phyloP scores from a whole-genome alignment of 805 yeast genomes.

The Cyberlindnera xylosilytica region DNA sequence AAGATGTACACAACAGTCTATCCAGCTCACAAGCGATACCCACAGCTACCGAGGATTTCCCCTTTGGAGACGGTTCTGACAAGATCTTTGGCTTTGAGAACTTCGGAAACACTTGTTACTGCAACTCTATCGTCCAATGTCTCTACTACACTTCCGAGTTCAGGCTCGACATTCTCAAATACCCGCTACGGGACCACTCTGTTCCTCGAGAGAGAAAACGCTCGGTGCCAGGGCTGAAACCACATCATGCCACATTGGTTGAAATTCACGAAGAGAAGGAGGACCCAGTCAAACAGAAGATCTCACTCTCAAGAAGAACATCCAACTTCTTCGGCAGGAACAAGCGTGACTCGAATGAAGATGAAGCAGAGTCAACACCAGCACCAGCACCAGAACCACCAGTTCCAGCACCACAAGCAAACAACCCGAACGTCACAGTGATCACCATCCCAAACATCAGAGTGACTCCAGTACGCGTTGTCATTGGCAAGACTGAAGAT shows the following conservation, averaged over 20 bases:
- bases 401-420: neutral
- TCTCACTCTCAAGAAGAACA: conserved; percentile 24
- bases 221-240: conserved; percentile 38
- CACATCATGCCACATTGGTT: conserved; percentile 33
- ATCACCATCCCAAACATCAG: conserved; percentile 22
- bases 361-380: conserved; percentile 5
- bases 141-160: conserved; percentile 72
- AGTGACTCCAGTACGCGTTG: conserved; percentile 7
- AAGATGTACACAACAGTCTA: neutral
- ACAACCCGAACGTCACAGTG: conserved; percentile 9
- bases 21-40: neutral
- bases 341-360: conserved; percentile 19
- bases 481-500: conserved; percentile 23
- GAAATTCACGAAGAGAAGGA: conserved; percentile 13
- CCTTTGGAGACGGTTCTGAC: conserved; percentile 65
- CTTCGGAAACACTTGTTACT: conserved; percentile 90
- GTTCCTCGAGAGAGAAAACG: conserved; percentile 35
- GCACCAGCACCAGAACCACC: conserved; percentile 3
- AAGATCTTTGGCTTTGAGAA: conserved; percentile 81
- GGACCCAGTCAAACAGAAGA: conserved; percentile 8
- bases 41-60: conserved; percentile 26
- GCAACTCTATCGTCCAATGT: conserved; percentile 90
- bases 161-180: conserved; percentile 50
- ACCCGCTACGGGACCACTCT: conserved; percentile 38
- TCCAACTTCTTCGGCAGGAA: conserved; percentile 29